Percentiles rank a stretch among this genome's conserved stretches.
Conservation (phyloP, 225 moss, liverwort and hornwort species). For the Pseudoscleropodium purum region DNA sequence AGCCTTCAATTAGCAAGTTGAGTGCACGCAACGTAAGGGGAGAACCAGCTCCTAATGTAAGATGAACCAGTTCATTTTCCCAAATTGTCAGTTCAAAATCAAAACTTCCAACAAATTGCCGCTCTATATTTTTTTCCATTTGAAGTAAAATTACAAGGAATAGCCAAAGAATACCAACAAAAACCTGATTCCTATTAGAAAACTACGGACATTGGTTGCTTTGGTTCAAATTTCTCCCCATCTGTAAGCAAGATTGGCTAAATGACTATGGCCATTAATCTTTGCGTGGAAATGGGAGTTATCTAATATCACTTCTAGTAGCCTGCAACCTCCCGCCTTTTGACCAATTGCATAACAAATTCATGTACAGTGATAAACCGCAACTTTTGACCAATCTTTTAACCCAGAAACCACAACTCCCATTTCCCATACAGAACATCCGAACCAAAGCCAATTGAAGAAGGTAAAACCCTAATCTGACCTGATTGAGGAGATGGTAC, state of each 20-base stretch:
- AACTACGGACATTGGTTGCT: not conserved
- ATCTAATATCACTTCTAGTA: not conserved
- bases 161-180: not conserved
- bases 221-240: not conserved
- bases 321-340: not conserved
- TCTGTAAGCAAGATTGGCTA: not conserved
- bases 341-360: not conserved
- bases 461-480: not conserved
- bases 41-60: not conserved
- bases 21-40: not conserved
- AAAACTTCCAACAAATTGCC: not conserved
- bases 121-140: too few relatives aligned
- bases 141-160: not conserved
- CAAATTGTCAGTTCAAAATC: not conserved
- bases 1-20: not conserved
- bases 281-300: not conserved
- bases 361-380: not conserved
- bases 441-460: not conserved
- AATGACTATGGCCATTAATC: not conserved
- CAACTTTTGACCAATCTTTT: not conserved
- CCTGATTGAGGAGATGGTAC: conserved; percentile 90
- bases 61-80: not conserved
- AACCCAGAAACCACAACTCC: not conserved
- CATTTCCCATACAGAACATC: not conserved
- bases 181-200: not conserved